Evolutionary conservation across 441 rosid genomes (phyloP).

Genomic region (Eruca vesicaria): DNA sequence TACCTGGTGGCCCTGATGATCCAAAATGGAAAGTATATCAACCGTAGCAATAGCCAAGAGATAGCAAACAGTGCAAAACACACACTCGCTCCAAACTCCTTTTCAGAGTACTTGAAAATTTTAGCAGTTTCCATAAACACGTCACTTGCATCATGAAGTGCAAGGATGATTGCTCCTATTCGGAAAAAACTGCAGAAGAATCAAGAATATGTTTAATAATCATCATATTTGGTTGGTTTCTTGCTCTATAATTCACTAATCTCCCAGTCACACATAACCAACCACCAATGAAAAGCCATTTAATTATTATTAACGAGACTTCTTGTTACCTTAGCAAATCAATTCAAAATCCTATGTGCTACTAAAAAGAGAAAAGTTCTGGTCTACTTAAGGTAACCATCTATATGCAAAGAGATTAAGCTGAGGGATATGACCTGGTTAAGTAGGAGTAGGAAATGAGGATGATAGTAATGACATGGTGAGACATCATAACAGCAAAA

Average conservation of each 20-base stretch:
- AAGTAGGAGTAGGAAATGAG: conserved; percentile 77
- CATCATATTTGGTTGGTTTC: background rate
- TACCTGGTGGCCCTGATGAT: conserved; percentile 74
- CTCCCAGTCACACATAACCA: background rate
- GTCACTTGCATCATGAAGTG: conserved; percentile 88
- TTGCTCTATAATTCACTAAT: background rate
- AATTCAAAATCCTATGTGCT: background rate
- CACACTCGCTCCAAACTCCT: conserved; percentile 81
- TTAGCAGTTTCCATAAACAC: conserved; percentile 87
- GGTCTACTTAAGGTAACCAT: background rate
- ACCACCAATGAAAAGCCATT: background rate
- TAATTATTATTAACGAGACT: background rate
- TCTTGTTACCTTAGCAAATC: background rate
- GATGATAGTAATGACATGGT: conserved; percentile 83
- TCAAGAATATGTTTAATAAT: background rate
- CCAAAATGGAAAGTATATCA: conserved; percentile 91
- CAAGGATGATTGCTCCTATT: conserved; percentile 70
- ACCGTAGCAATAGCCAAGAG: conserved; percentile 82
- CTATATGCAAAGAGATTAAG: background rate
- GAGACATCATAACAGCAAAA: conserved; percentile 96
- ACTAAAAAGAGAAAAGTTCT: background rate
- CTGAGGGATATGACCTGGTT: background rate
- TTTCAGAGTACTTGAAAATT: conserved; percentile 73
- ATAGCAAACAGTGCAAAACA: conserved; percentile 80
- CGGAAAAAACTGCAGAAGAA: conserved; percentile 65